Conservation (phyloP, 2,329 filamentous ascomycete genomes). For the Colletotrichum sublineola region DNA sequence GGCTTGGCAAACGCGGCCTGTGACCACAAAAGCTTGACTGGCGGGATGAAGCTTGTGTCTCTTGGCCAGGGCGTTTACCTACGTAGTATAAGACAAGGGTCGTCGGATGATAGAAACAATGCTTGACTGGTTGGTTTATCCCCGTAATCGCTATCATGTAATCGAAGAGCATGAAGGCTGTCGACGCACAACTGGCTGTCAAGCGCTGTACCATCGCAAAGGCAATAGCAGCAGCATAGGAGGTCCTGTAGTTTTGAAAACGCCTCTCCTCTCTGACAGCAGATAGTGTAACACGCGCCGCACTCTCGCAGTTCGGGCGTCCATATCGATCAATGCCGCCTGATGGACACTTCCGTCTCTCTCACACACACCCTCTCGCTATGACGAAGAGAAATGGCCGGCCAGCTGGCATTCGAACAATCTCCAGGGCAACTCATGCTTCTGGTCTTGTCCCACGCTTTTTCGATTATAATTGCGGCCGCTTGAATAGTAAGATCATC, state of each 20-base stretch:
- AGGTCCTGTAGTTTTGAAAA: background rate
- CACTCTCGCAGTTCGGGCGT: constrained; percentile 8
- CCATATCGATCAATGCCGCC: constrained; percentile 30
- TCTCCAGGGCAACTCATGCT: constrained; percentile 8
- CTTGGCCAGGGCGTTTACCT: constrained; percentile 18
- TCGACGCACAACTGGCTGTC: background rate
- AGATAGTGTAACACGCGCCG: background rate
- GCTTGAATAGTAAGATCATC: background rate
- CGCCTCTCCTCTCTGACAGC: background rate
- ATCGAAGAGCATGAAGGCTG: background rate
- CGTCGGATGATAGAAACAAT: constrained; percentile 17
- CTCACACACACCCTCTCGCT: background rate
- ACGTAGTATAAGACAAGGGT: background rate
- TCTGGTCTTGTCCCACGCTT: background rate
- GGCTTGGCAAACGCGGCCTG: constrained; percentile 41
- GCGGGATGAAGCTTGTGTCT: constrained; percentile 36
- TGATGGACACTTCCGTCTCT: constrained; percentile 2
- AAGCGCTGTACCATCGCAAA: background rate
- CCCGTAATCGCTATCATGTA: constrained; percentile 17
- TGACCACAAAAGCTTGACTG: constrained; percentile 37
- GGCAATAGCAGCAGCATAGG: background rate
- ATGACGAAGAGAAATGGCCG: constrained; percentile 9
- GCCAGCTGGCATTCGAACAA: background rate
- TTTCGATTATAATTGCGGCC: background rate
- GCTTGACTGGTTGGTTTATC: background rate